Conservation (phyloP, 129 eudicot genomes). For the Deinandra increscens region DNA sequence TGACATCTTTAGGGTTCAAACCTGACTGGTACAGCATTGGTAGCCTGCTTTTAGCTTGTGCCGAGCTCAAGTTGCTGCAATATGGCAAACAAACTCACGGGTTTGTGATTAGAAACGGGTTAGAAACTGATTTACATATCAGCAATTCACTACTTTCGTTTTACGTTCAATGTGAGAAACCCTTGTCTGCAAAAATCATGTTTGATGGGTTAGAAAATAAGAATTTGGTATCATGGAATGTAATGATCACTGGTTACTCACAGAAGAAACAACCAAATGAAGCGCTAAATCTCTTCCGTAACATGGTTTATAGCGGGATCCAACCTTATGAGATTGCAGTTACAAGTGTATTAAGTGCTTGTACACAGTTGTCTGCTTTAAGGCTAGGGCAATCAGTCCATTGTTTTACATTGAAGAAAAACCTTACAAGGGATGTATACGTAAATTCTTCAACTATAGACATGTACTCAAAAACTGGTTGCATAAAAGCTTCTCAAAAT, state of each 20-base stretch:
- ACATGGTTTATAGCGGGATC: constrained; percentile 33
- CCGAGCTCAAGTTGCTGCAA: constrained; percentile 32
- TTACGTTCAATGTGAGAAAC: constrained; percentile 44
- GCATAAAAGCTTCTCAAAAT: constrained; percentile 40
- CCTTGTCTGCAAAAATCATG: constrained; percentile 31
- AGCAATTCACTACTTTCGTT: constrained; percentile 48
- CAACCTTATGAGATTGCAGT: constrained; percentile 43
- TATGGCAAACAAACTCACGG: constrained; percentile 55
- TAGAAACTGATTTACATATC: constrained; percentile 40
- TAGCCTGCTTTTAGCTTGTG: constrained; percentile 53
- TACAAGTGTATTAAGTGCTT: constrained; percentile 48
- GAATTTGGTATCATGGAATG: constrained; percentile 57
- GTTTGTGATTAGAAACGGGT: constrained; percentile 54
- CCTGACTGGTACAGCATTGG: constrained; percentile 54
- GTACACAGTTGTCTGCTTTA: constrained; percentile 55
- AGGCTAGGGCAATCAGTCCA: constrained; percentile 51
- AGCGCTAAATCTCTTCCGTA: constrained; percentile 42
- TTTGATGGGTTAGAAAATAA: constrained; percentile 42
- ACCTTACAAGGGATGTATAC: constrained; percentile 34
- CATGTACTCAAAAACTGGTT: constrained; percentile 66
- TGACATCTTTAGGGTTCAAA: constrained; percentile 40
- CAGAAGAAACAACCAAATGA: constrained; percentile 39
- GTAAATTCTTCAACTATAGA: constrained; percentile 48
- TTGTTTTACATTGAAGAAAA: constrained; percentile 46
- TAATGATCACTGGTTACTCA: constrained; percentile 56